Evolutionary conservation across 495 filamentous ascomycete genomes (phyloP).

Genomic region (Podospora pseudoanserina): DNA sequence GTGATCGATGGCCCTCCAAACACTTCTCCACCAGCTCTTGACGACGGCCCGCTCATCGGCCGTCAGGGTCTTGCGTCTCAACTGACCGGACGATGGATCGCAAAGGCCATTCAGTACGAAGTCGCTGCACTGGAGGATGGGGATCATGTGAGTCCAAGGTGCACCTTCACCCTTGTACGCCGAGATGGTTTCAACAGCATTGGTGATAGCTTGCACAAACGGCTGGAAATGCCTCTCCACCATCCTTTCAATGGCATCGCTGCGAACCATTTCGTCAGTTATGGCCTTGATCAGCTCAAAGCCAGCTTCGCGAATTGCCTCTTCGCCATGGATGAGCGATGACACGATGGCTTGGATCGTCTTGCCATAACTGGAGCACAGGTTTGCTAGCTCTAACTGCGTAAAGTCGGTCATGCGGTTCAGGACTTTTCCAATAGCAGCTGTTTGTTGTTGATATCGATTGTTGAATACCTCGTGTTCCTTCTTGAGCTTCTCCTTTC

Average conservation of each 20-base stretch:
- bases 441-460: conserved; percentile 64
- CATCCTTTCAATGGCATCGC: conserved; percentile 70
- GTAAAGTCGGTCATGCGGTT: conserved; percentile 72
- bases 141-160: conserved; percentile 63
- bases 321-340: conserved; percentile 63
- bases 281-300: conserved; percentile 76
- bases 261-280: conserved; percentile 63
- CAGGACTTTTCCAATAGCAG: conserved; percentile 66
- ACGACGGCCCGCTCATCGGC: conserved; percentile 60
- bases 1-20: conserved; percentile 73
- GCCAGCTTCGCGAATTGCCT: conserved; percentile 66
- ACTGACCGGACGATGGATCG: conserved; percentile 73
- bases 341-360: conserved; percentile 63
- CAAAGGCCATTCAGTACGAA: conserved; percentile 80
- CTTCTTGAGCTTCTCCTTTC: conserved; percentile 49
- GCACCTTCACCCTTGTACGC: conserved; percentile 47
- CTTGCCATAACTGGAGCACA: conserved; percentile 59
- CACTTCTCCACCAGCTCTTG: conserved; percentile 71
- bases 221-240: conserved; percentile 56
- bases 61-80: conserved; percentile 61
- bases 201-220: conserved; percentile 36
- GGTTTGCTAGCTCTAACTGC: conserved; percentile 55
- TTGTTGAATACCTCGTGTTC: conserved; percentile 62
- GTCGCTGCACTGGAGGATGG: conserved; percentile 66
- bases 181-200: conserved; percentile 48